Percentiles rank a stretch among this genome's conserved stretches.
These are phyloP conservation scores for Coemansia sp. DNA, from an alignment of 192 early-diverging fungal species.

Conservation along the genomic window DNA sequence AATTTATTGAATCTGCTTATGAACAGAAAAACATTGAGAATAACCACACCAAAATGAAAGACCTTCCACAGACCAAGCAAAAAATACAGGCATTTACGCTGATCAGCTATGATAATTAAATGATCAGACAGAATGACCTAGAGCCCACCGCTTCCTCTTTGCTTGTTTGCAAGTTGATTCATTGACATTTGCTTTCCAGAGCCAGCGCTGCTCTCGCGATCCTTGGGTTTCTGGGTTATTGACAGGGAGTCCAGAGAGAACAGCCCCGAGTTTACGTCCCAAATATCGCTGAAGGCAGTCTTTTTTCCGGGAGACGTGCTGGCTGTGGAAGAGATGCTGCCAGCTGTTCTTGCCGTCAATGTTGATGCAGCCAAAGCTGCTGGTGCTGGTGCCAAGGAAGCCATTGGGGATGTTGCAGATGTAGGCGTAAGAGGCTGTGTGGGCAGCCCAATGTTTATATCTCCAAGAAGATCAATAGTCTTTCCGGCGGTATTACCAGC, in stretches of 20 bases:
- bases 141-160: constrained; percentile 5
- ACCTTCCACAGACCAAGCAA: too few relatives aligned
- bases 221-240: constrained; percentile 53
- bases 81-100: too few relatives aligned
- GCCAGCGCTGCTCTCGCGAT: background rate
- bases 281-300: constrained; percentile 62
- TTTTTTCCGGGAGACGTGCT: constrained; percentile 14
- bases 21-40: too few relatives aligned
- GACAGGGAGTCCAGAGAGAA: constrained; percentile 74
- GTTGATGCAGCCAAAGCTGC: constrained; percentile 6
- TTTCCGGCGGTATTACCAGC: constrained; percentile 5
- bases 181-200: constrained; percentile 28
- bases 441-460: constrained; percentile 14
- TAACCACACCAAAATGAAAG: too few relatives aligned
- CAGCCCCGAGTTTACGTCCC: constrained; percentile 67
- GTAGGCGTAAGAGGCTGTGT: constrained; percentile 25
- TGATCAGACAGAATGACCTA: background rate
- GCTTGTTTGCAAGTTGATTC: constrained; percentile 48
- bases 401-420: constrained; percentile 11
- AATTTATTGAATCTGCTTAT: too few relatives aligned
- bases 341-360: constrained; percentile 3
- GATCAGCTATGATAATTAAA: too few relatives aligned
- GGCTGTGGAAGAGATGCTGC: background rate
- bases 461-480: constrained; percentile 33
- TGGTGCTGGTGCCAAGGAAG: constrained; percentile 3